Base-by-base conservation (phyloP, 2,329 filamentous ascomycete species). In the Exophiala dermatitidis region DNA sequence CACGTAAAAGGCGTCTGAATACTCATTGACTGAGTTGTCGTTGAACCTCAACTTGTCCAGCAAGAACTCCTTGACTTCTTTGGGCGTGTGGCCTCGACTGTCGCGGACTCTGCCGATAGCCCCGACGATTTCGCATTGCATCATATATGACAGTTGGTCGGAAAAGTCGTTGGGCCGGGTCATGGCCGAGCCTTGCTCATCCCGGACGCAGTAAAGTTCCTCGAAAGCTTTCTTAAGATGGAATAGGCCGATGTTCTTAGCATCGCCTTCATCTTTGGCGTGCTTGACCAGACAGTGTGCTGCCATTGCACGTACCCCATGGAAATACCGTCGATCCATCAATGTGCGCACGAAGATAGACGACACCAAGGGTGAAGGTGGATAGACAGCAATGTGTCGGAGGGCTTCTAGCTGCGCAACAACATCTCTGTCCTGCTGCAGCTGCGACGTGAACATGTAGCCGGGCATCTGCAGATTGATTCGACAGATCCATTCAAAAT, bases 401-500 rank as follows among this genome's bases (percentile, higher is more conserved):
- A 95, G 82, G 3, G 88, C 75, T 67, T 84, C 80, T 49, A 83
- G 74, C 64, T 86, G 83, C n/a, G 94, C 94, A 59, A 95, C 88
- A 54, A 98, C 88, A 68, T 98, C 94, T 63, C 91, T 81, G 70
- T 98, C 93, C 69, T 98, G 93, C 68, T 98, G 93, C 58, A 98
- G 76, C 69, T 98, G 93, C 26, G 93, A 96, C 54, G 95, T 83
- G 67, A 93, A 96, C 94, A 98, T 98, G 75, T 97, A 97, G 3
- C 88, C 82, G 43, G 89, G 89, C 78, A 96, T 89, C 59, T 84
- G 85, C 46, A 85, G 73, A 56, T 85, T 84, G 69, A 95, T 87
- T 61, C 85, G 85, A 70, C 58, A 93, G 53, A 96, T 84, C 93
- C 93, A 98, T 68, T 98, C 93, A 62, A 97, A 97, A 70, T 98